Base-by-base conservation (phyloP, 805 yeast genomes). In the Starmerella sirachaensis region DNA sequence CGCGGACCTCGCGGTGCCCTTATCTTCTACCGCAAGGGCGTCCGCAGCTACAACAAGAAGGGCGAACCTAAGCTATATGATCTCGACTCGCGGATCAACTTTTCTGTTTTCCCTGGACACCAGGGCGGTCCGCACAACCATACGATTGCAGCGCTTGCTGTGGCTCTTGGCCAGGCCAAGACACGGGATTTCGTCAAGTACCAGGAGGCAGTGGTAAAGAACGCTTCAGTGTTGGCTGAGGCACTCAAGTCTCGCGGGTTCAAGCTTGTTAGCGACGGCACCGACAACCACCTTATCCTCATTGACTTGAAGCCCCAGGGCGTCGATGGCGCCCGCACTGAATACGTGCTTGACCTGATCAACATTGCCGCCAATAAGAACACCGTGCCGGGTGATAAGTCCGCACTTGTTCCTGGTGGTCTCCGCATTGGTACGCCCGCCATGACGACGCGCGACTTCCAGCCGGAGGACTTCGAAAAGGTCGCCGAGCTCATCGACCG, bases 111-210 rank as follows among this genome's bases (percentile, higher is more conserved):
- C 82, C 98, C 98, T 52, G 97, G 93, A 48, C 97, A 88, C 63
- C 98, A 88, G 69, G 98, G 98, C 69, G 98, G 98, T 58, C 98
- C 98, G 51, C 97, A 88, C 64, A 88, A 88, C 68, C 96, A 88
- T 65, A 88, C 97, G 53, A 88, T 88, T 56, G 76, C 94, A 47
- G 97, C 97, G 16, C 69, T 88, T 52, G 93, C 97, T 22, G 88
- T 85, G 41, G 97, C 97, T 26, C 72, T 88, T 55, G 83, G 83
- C 58, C 97, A 88, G 68, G 86, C 94, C 40, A 67, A 73, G 36
- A 69, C 88, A 32, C 93, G 94, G 26, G 95, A 83, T 61, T 88
- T 77, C 68, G 78, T 72, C 60, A 69, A 74, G 53, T 88, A 88
- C 67, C 97, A 88, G 65, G 63, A 72, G 56, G 72, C 74, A 50